Base-by-base conservation (phyloP, 495 filamentous ascomycete species). In the Annulohypoxylon maeteangense region DNA sequence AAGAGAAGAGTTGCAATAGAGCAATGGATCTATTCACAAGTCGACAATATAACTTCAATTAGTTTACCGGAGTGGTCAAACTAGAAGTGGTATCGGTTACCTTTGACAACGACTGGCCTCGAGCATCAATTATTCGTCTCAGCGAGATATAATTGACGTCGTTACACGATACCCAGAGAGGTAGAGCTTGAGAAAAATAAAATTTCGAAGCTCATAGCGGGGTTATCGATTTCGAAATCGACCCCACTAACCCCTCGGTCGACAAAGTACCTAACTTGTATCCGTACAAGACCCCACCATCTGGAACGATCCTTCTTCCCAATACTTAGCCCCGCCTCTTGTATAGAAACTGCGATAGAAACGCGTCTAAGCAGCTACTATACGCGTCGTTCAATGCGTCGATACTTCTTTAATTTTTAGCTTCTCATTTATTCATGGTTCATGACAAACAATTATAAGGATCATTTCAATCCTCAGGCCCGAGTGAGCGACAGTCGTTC, bases 161-260 rank as follows among this genome's bases (percentile, higher is more conserved):
- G 56, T 62, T 48, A 57, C 7, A 23, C 45, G 20, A 38, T 60
- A 14, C 36, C 36, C n/a, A 40, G 36, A 40, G 11, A 40, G 12
- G 36, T 40, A 60, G 29, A 59, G 40, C 54, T 45, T 20, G 36
- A 60, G 25, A 56, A 70, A 65, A 70, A 65, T 56, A 56, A 56
- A 66, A 56, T 40, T 70, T 57, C 47, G 56, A n/a, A 70, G 61
- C 29, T 61, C 29, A 57, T 71, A 59, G 68, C 68, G 68, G 68
- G 68, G 68, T 71, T 44, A 11, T 34, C 18, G 3, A 16, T 34
- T 48, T 44, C 27, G n/a, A 44, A 44, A 44, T 44, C 27, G 16
- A 59, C 62, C 62, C 61, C 62, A 66, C 68, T 45, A 65, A 42
- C 55, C 62, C 55, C 65, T 68, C 65, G 56, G 18, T 57, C 54